Percentiles rank a stretch among this genome's conserved stretches.
Evolutionary conservation across 345 rosid species (phyloP).

Genomic region (Eucalyptus globulus): DNA sequence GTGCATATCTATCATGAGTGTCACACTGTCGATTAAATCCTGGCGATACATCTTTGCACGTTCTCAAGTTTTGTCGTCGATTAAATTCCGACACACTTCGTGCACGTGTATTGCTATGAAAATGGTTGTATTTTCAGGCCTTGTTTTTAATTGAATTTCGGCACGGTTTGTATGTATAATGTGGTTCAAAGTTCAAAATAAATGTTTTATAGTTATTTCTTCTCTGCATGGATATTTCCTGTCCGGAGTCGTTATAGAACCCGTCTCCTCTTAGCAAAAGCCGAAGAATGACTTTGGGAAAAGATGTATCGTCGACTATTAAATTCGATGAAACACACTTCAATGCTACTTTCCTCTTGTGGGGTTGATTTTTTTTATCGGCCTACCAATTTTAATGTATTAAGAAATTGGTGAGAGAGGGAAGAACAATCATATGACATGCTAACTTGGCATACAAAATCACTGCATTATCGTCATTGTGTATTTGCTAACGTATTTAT

Average conservation of each 20-base stretch:
- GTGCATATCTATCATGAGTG: too few relatives aligned
- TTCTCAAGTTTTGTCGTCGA: accelerated
- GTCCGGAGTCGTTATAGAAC: accelerated
- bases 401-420: neutral
- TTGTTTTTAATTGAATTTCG: accelerated
- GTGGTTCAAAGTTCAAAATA: too few relatives aligned
- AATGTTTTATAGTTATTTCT: too few relatives aligned
- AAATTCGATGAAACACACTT: neutral
- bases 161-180: too few relatives aligned
- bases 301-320: accelerated
- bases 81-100: accelerated
- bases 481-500: neutral
- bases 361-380: neutral
- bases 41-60: accelerated
- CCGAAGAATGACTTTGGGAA: too few relatives aligned
- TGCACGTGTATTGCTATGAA: too few relatives aligned
- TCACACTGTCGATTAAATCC: accelerated
- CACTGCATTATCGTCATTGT: neutral
- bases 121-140: too few relatives aligned
- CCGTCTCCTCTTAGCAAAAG: accelerated
- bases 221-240: accelerated
- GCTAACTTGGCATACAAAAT: neutral
- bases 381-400: neutral
- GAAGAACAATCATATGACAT: neutral
- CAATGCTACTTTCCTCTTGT: neutral